phyloP scores from a whole-genome alignment of 306 rosid genomes.

The Prunus dulcis region DNA sequence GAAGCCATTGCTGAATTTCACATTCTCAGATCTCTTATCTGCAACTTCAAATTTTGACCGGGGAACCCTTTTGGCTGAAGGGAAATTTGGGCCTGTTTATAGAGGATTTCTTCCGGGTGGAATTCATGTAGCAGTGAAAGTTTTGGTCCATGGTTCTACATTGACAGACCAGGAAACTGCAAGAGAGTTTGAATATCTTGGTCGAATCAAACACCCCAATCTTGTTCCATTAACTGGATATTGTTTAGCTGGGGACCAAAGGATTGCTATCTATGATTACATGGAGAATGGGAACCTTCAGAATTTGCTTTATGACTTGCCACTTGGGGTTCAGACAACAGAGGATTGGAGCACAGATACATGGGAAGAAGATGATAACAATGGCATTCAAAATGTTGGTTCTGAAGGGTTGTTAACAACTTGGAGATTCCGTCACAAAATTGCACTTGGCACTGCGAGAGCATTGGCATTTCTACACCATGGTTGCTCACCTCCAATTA shows the following conservation, averaged over 20 bases:
- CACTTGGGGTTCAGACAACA: slow-evolving; percentile 81
- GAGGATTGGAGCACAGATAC: slow-evolving; percentile 97
- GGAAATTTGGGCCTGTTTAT: slow-evolving; percentile 97
- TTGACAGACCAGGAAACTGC: slow-evolving; percentile 89
- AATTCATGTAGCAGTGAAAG: slow-evolving; percentile 91
- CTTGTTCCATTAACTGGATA: slow-evolving; percentile 95
- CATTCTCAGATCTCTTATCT: slow-evolving; percentile 86
- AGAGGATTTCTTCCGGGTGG: slow-evolving; percentile 92
- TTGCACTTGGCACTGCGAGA: slow-evolving; percentile 89
- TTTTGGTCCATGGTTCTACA: slow-evolving; percentile 86
- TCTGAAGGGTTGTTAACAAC: slow-evolving; percentile 79
- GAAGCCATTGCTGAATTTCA: slow-evolving; percentile 84
- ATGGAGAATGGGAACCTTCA: slow-evolving; percentile 99
- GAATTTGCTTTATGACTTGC: slow-evolving; percentile 91
- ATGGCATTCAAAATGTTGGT: slow-evolving; percentile 69
- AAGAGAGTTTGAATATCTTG: slow-evolving; percentile 91
- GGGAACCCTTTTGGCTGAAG: slow-evolving; percentile 93
- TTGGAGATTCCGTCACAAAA: slow-evolving; percentile 90
- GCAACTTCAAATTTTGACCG: slow-evolving; percentile 96
- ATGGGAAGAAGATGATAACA: slow-evolving; percentile 70
- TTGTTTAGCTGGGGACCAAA: slow-evolving; percentile 97
- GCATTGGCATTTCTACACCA: slow-evolving; percentile 95
- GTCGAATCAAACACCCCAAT: slow-evolving; percentile 92
- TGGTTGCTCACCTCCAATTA: slow-evolving; percentile 97
- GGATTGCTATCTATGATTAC: slow-evolving; percentile 93